Base-by-base conservation (phyloP, 768 basidiomycete species). In the Chlorophyllum brunneum region DNA sequence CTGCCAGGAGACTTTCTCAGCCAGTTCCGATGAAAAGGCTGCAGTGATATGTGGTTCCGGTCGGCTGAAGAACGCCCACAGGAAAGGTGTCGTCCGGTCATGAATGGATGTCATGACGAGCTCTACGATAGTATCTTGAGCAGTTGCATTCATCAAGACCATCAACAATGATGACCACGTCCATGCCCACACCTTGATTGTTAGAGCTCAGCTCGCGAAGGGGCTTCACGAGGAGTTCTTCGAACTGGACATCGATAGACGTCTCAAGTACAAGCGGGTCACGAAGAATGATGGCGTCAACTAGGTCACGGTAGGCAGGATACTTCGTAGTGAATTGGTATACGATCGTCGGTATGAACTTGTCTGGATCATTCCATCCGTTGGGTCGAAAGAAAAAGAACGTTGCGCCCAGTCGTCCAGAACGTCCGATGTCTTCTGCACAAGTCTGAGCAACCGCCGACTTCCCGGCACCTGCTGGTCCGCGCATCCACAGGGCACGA, bases 391-490 rank as follows among this genome's bases (percentile, higher is more conserved):
- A 43, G 42, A 43, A 43, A n/a, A 43, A 43, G 26, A 29, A 43
- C 1, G 42, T 4, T 18, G 42, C 42, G 27, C 26, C 24, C 4
- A n/a, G 27, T 9, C 16, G 6, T 13, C 30, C 30, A 31, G 7
- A 7, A 6, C 7, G 7, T 66, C 48, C 48, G 2, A 30, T 10
- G 2, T 30, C n/a, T 23, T 68, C 59, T 8, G 67, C 63, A 1
- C 69, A 55, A 0, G 67, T 66, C 33, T 69, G 69, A 11, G 61
- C 60, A 8, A 72, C 47, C 0, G 65, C 60, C 0, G 66, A 58
- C 41, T 67, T 67, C 1, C 67, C 67, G 0, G 58, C 55, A 0
- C 67, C 65, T 23, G 63, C 65, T 3, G 63, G 58, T 0, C 65
- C 65, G 18, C 52, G 29, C 2, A 31, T 31, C 30, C 6, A 31